Evolutionary conservation across 2,329 filamentous ascomycete genomes (phyloP).

Genomic region (Ophiostoma quercus): DNA sequence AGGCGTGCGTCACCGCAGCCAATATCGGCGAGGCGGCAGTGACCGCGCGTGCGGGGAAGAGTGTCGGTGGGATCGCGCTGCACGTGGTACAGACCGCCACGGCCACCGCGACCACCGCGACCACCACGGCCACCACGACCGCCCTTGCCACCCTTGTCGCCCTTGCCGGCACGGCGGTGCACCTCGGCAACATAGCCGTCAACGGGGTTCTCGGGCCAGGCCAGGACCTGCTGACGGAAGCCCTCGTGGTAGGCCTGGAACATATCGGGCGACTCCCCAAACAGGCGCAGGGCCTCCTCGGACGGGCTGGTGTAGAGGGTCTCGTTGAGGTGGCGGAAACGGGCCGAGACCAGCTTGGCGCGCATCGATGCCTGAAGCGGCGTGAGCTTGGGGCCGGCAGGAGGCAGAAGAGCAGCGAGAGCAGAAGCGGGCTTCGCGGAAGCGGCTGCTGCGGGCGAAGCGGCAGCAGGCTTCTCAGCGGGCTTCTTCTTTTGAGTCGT

Average conservation of each 20-base stretch:
- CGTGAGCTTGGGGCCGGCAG: slow-evolving; percentile 59
- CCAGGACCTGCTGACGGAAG: slow-evolving; percentile 89
- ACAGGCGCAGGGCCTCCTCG: slow-evolving; percentile 72
- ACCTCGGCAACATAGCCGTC: slow-evolving; percentile 76
- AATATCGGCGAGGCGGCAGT: slow-evolving; percentile 79
- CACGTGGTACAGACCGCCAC: slow-evolving; percentile 28
- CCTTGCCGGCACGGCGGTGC: slow-evolving; percentile 45
- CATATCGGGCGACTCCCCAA: slow-evolving; percentile 81
- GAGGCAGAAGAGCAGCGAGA: slow-evolving; percentile 38
- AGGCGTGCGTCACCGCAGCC: slow-evolving; percentile 90
- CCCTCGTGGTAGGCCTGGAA: slow-evolving; percentile 95
- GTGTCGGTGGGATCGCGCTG: slow-evolving; percentile 36
- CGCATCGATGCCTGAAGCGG: slow-evolving; percentile 92
- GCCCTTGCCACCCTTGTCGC: slow-evolving; percentile 26
- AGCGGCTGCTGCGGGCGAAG: slow-evolving; percentile 3
- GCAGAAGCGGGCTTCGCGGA: slow-evolving; percentile 28
- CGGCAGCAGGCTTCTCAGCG: slow-evolving; percentile 22
- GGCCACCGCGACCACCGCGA: slow-evolving; percentile 29
- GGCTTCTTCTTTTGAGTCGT: slow-evolving; percentile 8
- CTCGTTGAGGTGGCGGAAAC: slow-evolving; percentile 96
- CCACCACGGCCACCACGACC: slow-evolving; percentile 20
- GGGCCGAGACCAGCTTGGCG: slow-evolving; percentile 87
- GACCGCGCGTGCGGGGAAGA: slow-evolving; percentile 66
- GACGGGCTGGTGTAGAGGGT: slow-evolving; percentile 93
- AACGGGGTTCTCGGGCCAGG: slow-evolving; percentile 96